These are phyloP conservation scores for Elongisporangium prolatum DNA, from an alignment of 352 stramenopile species.

Conservation along the genomic window DNA sequence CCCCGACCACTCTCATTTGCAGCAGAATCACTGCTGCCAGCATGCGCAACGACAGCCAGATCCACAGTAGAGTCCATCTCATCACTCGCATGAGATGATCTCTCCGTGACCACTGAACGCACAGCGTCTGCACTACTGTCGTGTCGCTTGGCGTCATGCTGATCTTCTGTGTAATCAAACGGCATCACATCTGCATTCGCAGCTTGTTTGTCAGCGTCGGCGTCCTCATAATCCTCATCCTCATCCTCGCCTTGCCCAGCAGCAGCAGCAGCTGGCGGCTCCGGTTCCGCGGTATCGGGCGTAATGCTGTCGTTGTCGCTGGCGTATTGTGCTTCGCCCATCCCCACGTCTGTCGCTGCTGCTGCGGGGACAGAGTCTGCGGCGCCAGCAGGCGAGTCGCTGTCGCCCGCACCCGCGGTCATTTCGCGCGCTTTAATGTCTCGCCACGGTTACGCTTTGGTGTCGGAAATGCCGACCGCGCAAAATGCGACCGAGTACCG, in stretches of 20 bases:
- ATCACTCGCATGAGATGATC: neutral
- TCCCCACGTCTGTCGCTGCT: neutral
- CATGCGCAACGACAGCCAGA: neutral
- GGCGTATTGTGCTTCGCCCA: neutral
- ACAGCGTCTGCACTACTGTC: no score
- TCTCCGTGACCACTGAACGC: no score
- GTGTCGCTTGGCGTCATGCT: neutral
- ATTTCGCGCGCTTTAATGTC: neutral
- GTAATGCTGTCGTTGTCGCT: neutral
- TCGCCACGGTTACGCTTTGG: neutral
- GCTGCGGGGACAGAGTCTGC: neutral
- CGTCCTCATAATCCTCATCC: conserved; percentile 5
- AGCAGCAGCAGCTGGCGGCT: conserved; percentile 2
- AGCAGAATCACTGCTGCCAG: neutral
- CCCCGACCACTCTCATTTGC: conserved; percentile 2
- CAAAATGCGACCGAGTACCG: neutral
- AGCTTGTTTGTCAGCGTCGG: conserved; percentile 2
- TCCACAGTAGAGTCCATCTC: neutral
- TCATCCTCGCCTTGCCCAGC: conserved; percentile 2
- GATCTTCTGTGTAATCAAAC: neutral
- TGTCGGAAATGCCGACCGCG: neutral
- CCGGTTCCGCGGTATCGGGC: neutral
- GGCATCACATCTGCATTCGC: neutral
- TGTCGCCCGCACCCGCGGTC: neutral
- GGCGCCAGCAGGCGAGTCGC: neutral